phyloP scores from a whole-genome alignment of 1,284 basidiomycete genomes.

The Sphaerobolus stellatus region DNA sequence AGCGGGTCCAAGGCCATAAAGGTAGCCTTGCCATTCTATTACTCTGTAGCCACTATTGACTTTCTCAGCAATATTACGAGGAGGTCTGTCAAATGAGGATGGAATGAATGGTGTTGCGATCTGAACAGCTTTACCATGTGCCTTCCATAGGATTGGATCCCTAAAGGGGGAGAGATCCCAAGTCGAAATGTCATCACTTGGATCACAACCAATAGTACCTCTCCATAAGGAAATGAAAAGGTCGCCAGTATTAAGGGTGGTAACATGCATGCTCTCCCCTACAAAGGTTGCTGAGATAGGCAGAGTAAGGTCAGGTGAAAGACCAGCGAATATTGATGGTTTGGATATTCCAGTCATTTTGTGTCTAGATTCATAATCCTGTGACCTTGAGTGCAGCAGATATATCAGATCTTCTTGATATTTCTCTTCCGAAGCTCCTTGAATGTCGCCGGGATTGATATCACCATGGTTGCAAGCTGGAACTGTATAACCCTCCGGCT shows the following conservation, averaged over 20 bases:
- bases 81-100: slow-evolving; percentile 1
- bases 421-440: background rate
- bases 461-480: slow-evolving; percentile 2
- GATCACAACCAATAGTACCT: slow-evolving; percentile 23
- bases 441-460: slow-evolving; percentile 1
- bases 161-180: slow-evolving; percentile 15
- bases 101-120: slow-evolving; percentile 16
- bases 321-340: slow-evolving; percentile 16
- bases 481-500: background rate
- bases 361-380: slow-evolving; percentile 7
- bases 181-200: slow-evolving; percentile 31
- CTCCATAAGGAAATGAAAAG: slow-evolving; percentile 26
- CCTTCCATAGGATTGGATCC: slow-evolving; percentile 17
- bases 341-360: slow-evolving; percentile 19
- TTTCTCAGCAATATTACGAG: slow-evolving; percentile 12
- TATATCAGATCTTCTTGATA: slow-evolving; percentile 10
- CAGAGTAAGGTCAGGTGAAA: background rate
- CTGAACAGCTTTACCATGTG: slow-evolving; percentile 25
- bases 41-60: slow-evolving; percentile 13
- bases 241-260: slow-evolving; percentile 29
- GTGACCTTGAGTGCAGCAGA: background rate
- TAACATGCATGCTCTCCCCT: slow-evolving; percentile 31
- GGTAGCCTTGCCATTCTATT: too few relatives aligned
- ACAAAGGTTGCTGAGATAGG: slow-evolving; percentile 19
- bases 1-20: slow-evolving; percentile 11